A percentile compares a stretch with the other conserved stretches of the same genome.
These are phyloP conservation scores for Dysphania ambrosioides DNA, from an alignment of 148 eudicot genomes.

Conservation along the genomic window DNA sequence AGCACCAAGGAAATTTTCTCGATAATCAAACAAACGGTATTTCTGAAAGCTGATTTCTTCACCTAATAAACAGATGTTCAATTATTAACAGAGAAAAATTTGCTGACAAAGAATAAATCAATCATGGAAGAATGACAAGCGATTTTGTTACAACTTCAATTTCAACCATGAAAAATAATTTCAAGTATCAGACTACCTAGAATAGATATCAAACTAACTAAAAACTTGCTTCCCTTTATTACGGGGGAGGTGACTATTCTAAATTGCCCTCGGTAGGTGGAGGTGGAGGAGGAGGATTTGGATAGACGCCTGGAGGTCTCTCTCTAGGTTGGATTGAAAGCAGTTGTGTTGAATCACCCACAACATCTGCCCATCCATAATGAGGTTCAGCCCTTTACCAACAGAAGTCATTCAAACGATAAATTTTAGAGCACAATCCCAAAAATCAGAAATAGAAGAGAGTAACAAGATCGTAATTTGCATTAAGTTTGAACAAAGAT, in stretches of 20 bases:
- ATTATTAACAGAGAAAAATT: not conserved
- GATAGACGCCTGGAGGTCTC: constrained; percentile 85
- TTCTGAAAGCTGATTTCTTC: not conserved
- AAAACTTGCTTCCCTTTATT: not conserved
- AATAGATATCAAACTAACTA: constrained; percentile 18
- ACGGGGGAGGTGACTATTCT: constrained; percentile 32
- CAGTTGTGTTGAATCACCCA: constrained; percentile 86
- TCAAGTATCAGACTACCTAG: not conserved
- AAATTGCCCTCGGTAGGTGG: constrained; percentile 36
- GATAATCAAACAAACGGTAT: not conserved
- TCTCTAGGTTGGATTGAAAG: constrained; percentile 78
- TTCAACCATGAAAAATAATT: constrained; percentile 11
- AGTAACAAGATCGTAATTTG: not conserved
- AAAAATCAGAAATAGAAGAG: not conserved
- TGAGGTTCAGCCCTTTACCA: constrained; percentile 82
- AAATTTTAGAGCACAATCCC: not conserved
- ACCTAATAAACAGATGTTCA: not conserved
- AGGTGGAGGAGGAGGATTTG: constrained; percentile 51
- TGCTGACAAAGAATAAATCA: constrained; percentile 14
- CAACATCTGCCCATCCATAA: constrained; percentile 98
- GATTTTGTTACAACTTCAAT: constrained; percentile 11
- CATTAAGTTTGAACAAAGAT: not conserved
- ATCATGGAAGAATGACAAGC: constrained; percentile 14
- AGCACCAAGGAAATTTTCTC: too few species aligned
- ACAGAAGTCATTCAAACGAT: not conserved